Evolutionary conservation across 2,329 filamentous ascomycete species (phyloP), one percentile per base, ranked within the genome.

Genomic region (Aspergillus fischeri): DNA sequence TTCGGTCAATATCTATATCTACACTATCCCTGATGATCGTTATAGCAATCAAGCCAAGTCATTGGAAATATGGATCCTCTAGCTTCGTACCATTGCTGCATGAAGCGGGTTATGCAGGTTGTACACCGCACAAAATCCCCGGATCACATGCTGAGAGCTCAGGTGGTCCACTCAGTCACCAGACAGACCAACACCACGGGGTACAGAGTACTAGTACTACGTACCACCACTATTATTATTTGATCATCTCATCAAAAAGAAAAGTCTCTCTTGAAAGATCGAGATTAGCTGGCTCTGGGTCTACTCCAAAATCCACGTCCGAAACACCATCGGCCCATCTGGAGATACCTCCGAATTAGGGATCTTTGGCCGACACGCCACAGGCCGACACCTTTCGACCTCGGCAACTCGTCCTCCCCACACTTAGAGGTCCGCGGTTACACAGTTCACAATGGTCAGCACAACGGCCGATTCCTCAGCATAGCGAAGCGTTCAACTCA

Each of bases 361-460:
- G 21, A 47, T 47, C 44, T 3, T 9, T 27, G 44, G 10, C 44
- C 44, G 44, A 47, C 20, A 11, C 25, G 14, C 11, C 9, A 21
- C 24, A 11, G 24, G 32, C 41, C 20, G 41, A 21, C 41, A 14
- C 3, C 24, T 24, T 49, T 56, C 61, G 62, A 70, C 70, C 70
- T 72, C 70, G 70, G 70, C 67, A 71, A 66, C 57, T 71, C 49
- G 51, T 20, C 28, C 53, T 62, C 53, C 63, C 67, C 67, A 67
- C 67, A 66, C 52, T 55, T 1, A 60, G 38, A 61, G 54, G 60
- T 63, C 67, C 67, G 65, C 67, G 67, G 67, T 59, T 60, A 53
- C 52, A 24, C 51, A 54, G 58, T 55, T 35, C 9, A 29, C 10
- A 6, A 11, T 61, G 59, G 58, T 56, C 57, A 62, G 58, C 45